Percentiles rank a stretch among this genome's conserved stretches.
Conservation (phyloP, 176 grass and related monocot species). For the Carex scoparia region DNA sequence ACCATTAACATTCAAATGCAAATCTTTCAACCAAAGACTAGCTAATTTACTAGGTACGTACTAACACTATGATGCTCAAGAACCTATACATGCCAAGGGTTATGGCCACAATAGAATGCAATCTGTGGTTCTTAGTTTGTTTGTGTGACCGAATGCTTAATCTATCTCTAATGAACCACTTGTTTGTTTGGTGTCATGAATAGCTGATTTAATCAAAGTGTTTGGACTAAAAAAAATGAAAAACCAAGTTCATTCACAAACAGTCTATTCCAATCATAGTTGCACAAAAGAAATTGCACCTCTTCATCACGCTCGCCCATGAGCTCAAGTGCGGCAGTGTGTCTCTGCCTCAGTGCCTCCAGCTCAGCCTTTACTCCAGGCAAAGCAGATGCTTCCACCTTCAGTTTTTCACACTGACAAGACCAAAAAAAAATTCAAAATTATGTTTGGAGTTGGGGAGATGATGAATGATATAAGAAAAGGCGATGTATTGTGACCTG, state of each 20-base stretch:
- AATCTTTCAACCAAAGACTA: background rate
- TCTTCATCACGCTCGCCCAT: slow-evolving; percentile 99
- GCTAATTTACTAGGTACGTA: background rate
- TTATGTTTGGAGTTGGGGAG: background rate
- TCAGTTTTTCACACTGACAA: slow-evolving; percentile 91
- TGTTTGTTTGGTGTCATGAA: background rate
- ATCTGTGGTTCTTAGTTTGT: background rate
- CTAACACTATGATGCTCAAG: background rate
- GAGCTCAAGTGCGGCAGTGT: slow-evolving; percentile 87
- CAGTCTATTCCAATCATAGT: background rate
- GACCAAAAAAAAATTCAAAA: background rate
- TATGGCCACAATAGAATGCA: background rate
- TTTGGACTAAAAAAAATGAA: background rate
- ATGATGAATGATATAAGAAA: background rate
- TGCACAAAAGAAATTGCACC: slow-evolving; percentile 30
- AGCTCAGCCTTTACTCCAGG: slow-evolving; percentile 86
- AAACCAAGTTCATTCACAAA: background rate
- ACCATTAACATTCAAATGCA: background rate
- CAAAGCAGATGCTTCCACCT: slow-evolving; percentile 57
- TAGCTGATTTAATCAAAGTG: background rate
- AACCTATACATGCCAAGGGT: background rate
- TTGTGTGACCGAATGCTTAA: background rate
- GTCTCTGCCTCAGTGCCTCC: slow-evolving; percentile 88
- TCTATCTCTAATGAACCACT: background rate
- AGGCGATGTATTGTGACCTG: slow-evolving; percentile 43